Conservation (phyloP, 306 rosid species). For the Cotoneaster glaucophyllus region DNA sequence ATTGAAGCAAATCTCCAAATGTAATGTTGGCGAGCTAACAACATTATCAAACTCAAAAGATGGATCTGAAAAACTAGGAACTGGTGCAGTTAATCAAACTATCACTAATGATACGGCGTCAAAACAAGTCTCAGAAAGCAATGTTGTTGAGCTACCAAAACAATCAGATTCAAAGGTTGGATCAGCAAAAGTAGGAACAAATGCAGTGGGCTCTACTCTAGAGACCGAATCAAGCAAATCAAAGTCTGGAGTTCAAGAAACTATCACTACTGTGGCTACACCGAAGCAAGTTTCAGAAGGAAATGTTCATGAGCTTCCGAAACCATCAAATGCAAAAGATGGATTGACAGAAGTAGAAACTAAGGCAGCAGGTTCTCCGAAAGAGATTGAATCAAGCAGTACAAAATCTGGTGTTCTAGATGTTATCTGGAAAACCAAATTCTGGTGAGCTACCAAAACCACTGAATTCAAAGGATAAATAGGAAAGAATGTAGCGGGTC, state of each 20-base stretch:
- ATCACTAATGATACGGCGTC: background rate
- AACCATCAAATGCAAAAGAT: background rate
- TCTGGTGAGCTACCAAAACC: background rate
- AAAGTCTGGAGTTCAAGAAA: background rate
- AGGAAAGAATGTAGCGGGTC: background rate
- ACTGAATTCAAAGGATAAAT: background rate
- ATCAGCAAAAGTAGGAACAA: background rate
- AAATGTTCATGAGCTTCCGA: background rate
- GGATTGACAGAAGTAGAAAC: background rate
- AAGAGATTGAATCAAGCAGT: background rate
- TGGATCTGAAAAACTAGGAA: conserved; percentile 19
- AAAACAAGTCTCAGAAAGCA: background rate
- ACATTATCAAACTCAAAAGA: conserved; percentile 13
- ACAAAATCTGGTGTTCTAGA: background rate
- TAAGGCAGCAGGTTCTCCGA: background rate
- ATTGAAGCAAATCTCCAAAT: conserved; percentile 27
- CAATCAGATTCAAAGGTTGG: background rate
- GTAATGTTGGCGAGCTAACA: conserved; percentile 27
- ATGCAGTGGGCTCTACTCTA: background rate
- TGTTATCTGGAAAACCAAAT: background rate
- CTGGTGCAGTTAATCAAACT: conserved; percentile 17
- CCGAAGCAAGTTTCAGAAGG: background rate
- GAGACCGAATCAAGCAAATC: background rate
- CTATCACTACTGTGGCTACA: background rate
- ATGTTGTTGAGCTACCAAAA: background rate